Conservation (phyloP, 169 alveolate genomes). For the Cyclospora cayetanensis region DNA sequence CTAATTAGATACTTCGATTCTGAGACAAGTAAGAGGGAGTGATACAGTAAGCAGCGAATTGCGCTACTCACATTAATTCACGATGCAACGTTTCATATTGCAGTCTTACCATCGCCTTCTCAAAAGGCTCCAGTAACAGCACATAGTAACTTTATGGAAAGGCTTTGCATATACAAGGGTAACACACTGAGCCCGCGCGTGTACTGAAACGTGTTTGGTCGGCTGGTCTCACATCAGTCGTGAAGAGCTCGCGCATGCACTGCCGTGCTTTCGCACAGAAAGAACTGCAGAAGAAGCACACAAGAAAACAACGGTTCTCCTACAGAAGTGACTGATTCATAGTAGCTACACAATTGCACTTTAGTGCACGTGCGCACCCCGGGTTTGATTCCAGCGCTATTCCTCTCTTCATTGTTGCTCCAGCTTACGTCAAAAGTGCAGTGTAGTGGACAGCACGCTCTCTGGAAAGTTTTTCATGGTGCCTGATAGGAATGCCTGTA, state of each 20-base stretch:
- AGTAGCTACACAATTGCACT: background rate
- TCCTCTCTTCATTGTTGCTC: background rate
- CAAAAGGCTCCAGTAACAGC: no score
- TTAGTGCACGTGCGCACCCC: background rate
- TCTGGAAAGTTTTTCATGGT: conserved; percentile 70
- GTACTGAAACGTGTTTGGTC: no score
- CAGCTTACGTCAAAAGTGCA: conserved; percentile 67
- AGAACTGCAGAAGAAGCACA: conserved; percentile 30
- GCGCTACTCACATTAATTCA: no score
- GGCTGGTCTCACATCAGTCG: conserved; percentile 62
- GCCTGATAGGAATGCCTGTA: conserved; percentile 71
- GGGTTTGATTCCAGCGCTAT: background rate
- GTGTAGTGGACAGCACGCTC: conserved; percentile 75
- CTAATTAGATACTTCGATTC: no score
- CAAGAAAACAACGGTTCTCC: background rate
- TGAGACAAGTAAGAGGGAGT: no score
- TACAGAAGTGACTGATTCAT: background rate
- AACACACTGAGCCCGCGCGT: no score
- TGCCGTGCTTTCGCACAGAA: conserved; percentile 70
- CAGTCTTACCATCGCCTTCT: no score
- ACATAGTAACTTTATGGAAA: no score
- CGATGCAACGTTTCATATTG: no score
- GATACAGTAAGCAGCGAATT: no score
- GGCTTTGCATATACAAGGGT: no score
- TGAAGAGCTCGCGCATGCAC: conserved; percentile 70